Percentiles rank a stretch among this genome's conserved stretches.
Evolutionary conservation across 306 rosid species (phyloP).

Genomic region (Argentina anserina): DNA sequence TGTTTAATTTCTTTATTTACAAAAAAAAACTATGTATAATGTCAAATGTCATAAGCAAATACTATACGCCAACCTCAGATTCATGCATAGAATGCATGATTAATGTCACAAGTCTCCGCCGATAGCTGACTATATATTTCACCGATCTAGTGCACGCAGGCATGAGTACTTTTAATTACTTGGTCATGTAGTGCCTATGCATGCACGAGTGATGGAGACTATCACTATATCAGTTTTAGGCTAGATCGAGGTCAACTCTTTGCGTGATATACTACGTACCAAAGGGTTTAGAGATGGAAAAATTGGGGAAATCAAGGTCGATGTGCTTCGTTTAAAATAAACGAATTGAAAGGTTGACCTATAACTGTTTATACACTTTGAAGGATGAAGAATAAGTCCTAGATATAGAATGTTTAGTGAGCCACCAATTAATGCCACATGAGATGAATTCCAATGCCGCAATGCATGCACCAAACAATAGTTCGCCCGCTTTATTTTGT

Average conservation of each 20-base stretch:
- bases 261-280: background rate
- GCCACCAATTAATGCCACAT: too few relatives aligned
- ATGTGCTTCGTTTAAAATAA: background rate
- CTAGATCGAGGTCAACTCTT: background rate
- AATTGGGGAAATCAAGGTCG: background rate
- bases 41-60: background rate
- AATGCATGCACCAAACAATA: too few relatives aligned
- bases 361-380: too few relatives aligned
- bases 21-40: background rate
- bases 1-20: background rate
- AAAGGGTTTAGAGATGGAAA: background rate
- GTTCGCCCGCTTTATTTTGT: too few relatives aligned
- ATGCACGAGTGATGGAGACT: background rate
- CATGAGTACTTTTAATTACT: background rate
- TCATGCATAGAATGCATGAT: background rate
- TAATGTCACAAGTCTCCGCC: background rate
- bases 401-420: too few relatives aligned
- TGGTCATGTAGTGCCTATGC: slow-evolving; percentile 1
- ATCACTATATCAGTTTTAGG: background rate
- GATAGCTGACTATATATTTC: background rate
- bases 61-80: background rate
- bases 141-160: background rate
- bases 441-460: too few relatives aligned
- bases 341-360: too few relatives aligned
- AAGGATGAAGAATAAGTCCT: too few relatives aligned